A percentile compares a stretch with the other conserved stretches of the same genome.
Conservation (phyloP, 805 yeast species). For the Candida nanaspora region DNA sequence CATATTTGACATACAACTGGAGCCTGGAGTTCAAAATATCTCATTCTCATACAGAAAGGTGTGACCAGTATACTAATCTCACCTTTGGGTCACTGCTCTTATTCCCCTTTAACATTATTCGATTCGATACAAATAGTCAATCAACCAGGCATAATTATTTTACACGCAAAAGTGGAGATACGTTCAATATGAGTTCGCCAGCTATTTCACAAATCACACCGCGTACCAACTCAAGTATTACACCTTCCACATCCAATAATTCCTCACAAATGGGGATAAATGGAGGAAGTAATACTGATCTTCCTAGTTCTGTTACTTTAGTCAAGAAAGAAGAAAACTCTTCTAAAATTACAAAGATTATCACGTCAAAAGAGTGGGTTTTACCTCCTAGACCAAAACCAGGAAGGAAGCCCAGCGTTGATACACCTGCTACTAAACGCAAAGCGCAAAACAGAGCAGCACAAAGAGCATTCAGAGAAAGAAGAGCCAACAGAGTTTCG, state of each 20-base stretch:
- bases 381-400: constrained; percentile 59
- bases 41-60: no score
- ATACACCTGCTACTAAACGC: constrained; percentile 77
- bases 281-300: background rate
- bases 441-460: constrained; percentile 95
- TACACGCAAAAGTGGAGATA: no score
- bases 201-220: constrained; percentile 3
- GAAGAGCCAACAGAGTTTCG: constrained; percentile 74
- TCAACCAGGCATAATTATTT: no score
- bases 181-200: constrained; percentile 1
- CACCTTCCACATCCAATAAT: constrained; percentile 1
- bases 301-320: background rate
- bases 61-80: no score
- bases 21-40: no score
- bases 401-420: constrained; percentile 41
- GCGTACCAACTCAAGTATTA: background rate
- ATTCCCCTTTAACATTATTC: no score
- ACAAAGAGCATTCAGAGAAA: constrained; percentile 82
- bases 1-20: no score
- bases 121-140: no score
- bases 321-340: background rate
- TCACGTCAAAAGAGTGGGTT: constrained; percentile 54
- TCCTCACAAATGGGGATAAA: background rate
- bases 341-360: constrained; percentile 37
- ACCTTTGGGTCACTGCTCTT: no score